These are phyloP conservation scores for Hortaea sp. DNA, from an alignment of 2,329 filamentous ascomycete genomes.

Conservation along the genomic window DNA sequence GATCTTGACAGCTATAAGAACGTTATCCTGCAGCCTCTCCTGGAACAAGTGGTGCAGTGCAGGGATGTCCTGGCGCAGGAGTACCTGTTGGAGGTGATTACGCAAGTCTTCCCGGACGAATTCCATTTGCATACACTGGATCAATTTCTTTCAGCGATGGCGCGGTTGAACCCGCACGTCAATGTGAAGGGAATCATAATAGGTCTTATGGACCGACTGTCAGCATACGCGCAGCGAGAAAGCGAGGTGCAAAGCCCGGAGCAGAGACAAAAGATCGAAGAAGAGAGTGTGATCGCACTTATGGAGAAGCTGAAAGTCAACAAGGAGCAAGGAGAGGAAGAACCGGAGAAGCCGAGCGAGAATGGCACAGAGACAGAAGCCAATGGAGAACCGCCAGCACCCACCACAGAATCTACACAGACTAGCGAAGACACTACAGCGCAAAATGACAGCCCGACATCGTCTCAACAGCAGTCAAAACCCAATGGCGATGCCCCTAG, in stretches of 20 bases:
- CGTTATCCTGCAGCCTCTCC: constrained; percentile 72
- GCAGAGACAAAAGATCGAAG: constrained; percentile 66
- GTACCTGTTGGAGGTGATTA: constrained; percentile 95
- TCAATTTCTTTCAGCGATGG: constrained; percentile 86
- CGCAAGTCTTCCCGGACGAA: constrained; percentile 96
- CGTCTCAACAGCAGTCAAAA: constrained; percentile 13
- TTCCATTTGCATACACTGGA: constrained; percentile 96
- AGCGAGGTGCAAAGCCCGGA: constrained; percentile 60
- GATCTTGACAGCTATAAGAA: constrained; percentile 92
- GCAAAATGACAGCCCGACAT: constrained; percentile 20
- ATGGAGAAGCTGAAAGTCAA: constrained; percentile 67
- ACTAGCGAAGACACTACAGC: constrained; percentile 8
- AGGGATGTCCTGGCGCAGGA: constrained; percentile 94
- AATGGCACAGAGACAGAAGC: constrained; percentile 11
- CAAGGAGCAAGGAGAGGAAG: constrained; percentile 40
- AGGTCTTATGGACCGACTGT: constrained; percentile 91
- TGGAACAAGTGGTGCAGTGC: constrained; percentile 97
- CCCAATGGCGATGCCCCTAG: constrained; percentile 36
- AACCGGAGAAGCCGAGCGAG: constrained; percentile 14
- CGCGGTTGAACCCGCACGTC: constrained; percentile 86
- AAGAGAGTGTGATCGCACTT: constrained; percentile 69
- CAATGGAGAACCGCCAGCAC: constrained; percentile 27
- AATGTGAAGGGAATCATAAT: constrained; percentile 98
- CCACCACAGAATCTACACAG: constrained; percentile 5
- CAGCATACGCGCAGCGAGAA: constrained; percentile 87